Percentiles rank a stretch among this genome's conserved stretches.
Conservation (phyloP, 352 stramenopile genomes). For the Phytophthora sojae region DNA sequence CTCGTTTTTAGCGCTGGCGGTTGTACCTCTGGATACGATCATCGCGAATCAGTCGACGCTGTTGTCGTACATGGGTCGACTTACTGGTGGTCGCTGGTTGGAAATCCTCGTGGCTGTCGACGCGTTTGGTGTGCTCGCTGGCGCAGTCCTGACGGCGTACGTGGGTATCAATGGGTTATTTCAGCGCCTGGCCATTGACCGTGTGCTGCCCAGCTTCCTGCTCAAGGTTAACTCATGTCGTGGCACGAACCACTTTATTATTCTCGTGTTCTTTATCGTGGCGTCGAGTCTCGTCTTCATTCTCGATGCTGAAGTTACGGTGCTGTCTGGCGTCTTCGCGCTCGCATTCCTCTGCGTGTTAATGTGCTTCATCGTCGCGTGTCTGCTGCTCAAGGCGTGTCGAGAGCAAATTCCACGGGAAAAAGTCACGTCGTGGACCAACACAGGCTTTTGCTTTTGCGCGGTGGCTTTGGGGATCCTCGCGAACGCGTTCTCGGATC, state of each 20-base stretch:
- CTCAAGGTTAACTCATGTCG: constrained; percentile 70
- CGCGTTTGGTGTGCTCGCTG: constrained; percentile 89
- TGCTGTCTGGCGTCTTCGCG: constrained; percentile 87
- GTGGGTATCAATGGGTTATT: constrained; percentile 81
- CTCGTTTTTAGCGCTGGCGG: constrained; percentile 70
- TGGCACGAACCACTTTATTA: constrained; percentile 84
- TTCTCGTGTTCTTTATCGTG: constrained; percentile 79
- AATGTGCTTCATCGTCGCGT: constrained; percentile 81
- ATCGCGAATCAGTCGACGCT: constrained; percentile 67
- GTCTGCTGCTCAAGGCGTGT: constrained; percentile 86
- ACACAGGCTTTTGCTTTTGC: constrained; percentile 53
- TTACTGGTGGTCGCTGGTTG: constrained; percentile 43
- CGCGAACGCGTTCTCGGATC: constrained; percentile 59
- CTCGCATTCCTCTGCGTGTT: constrained; percentile 90
- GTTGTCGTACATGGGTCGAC: constrained; percentile 67
- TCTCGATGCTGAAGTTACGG: constrained; percentile 76
- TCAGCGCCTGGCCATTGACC: constrained; percentile 84
- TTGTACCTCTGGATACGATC: constrained; percentile 80
- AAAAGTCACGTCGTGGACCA: constrained; percentile 70
- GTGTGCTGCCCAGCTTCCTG: constrained; percentile 64
- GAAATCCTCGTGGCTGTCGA: constrained; percentile 74
- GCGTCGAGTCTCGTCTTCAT: constrained; percentile 76
- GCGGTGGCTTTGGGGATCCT: constrained; percentile 59
- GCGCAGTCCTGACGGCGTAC: constrained; percentile 88
- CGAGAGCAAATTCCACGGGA: constrained; percentile 79